These are phyloP conservation scores for Leccinum variabile DNA, from an alignment of 1,284 basidiomycete species.

Conservation along the genomic window DNA sequence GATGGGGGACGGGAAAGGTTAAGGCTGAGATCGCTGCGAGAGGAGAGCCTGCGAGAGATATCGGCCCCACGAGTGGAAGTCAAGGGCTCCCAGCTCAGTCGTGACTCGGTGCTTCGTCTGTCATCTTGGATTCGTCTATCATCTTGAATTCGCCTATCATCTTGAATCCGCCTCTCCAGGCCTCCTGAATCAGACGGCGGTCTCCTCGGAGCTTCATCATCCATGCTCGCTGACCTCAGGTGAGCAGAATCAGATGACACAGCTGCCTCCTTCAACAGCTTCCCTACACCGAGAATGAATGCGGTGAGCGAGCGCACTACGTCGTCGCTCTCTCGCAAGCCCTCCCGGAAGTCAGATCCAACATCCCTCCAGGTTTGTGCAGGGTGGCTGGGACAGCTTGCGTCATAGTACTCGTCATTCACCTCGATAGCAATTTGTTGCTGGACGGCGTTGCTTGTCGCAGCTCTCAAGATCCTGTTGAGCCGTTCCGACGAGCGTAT, in stretches of 20 bases:
- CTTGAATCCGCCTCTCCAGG: conserved; percentile 46
- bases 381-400: conserved; percentile 37
- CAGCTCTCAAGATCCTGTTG: conserved; percentile 56
- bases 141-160: conserved; percentile 45
- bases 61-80: conserved; percentile 23
- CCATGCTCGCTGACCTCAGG: conserved; percentile 49
- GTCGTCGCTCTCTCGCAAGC: conserved; percentile 70
- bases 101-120: conserved; percentile 53
- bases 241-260: conserved; percentile 36
- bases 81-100: conserved; percentile 57
- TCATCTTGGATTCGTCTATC: conserved; percentile 52
- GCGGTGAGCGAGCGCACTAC: conserved; percentile 71
- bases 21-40: conserved; percentile 32
- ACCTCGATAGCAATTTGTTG: conserved; percentile 74
- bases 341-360: conserved; percentile 69
- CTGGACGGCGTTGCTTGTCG: conserved; percentile 59
- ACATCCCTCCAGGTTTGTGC: conserved; percentile 65
- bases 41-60: conserved; percentile 31
- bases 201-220: conserved; percentile 41
- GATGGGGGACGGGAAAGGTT: conserved; percentile 31
- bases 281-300: conserved; percentile 70
- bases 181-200: conserved; percentile 37
- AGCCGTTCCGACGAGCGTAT: conserved; percentile 63
- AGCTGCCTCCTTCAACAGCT: conserved; percentile 58
- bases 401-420: conserved; percentile 41